phyloP scores from a whole-genome alignment of 1,139 yeast species.

The Kluyveromyces marxianus region DNA sequence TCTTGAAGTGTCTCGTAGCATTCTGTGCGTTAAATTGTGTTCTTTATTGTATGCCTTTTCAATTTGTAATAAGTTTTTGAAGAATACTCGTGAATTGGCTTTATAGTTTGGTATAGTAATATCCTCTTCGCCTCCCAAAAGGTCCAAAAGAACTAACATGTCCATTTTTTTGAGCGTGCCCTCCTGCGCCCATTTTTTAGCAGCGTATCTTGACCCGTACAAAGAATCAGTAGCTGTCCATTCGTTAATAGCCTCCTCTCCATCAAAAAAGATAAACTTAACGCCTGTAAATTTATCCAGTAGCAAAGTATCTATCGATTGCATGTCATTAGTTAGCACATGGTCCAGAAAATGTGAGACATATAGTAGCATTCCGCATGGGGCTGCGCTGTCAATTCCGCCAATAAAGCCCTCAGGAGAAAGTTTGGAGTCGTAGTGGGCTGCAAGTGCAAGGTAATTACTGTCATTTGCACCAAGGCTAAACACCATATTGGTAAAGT shows the following conservation, averaged over 20 bases:
- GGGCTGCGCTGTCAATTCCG: slow-evolving; percentile 51
- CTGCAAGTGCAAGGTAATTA: slow-evolving; percentile 38
- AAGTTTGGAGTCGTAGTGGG: slow-evolving; percentile 46
- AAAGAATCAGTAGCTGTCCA: slow-evolving; percentile 48
- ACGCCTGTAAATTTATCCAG: slow-evolving; percentile 32
- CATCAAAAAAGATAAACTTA: slow-evolving; percentile 48
- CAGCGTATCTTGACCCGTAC: slow-evolving; percentile 48
- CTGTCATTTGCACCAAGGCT: slow-evolving; percentile 26
- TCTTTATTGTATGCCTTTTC: slow-evolving; percentile 23
- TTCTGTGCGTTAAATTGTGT: slow-evolving; percentile 16
- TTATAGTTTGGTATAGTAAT: slow-evolving; percentile 39
- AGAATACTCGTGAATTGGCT: slow-evolving; percentile 35
- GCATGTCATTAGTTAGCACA: slow-evolving; percentile 8
- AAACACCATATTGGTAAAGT: slow-evolving; percentile 42
- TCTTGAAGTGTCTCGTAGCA: slow-evolving; percentile 20
- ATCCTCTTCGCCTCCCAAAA: slow-evolving; percentile 37
- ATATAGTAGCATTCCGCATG: slow-evolving; percentile 46
- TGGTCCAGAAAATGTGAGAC: slow-evolving; percentile 33
- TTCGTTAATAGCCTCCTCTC: slow-evolving; percentile 47
- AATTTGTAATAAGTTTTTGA: slow-evolving; percentile 31
- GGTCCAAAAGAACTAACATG: slow-evolving; percentile 41
- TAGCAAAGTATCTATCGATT: slow-evolving; percentile 7
- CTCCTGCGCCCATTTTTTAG: slow-evolving; percentile 32
- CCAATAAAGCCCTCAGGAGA: slow-evolving; percentile 50
- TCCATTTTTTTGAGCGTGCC: slow-evolving; percentile 30